Conservation (phyloP, 495 filamentous ascomycete genomes). For the Xylaria sp. region DNA sequence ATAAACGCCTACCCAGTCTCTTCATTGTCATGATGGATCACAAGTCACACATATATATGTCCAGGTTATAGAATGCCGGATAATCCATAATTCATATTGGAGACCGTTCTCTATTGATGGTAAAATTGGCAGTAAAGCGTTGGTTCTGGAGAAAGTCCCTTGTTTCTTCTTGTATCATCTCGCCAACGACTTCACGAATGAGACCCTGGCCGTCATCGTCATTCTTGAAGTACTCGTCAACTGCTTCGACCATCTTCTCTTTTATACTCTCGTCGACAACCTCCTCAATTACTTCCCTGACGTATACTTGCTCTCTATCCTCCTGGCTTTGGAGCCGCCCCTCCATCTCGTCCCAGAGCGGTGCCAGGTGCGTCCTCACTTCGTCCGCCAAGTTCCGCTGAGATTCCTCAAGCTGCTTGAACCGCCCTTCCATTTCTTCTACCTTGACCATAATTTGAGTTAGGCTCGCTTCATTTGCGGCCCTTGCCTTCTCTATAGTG, state of each 20-base stretch:
- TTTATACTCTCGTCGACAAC: slow-evolving; percentile 14
- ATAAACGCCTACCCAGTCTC: too few species aligned
- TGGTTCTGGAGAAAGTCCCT: slow-evolving; percentile 6
- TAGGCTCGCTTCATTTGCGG: not conserved
- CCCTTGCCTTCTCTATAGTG: not conserved
- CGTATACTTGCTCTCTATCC: not conserved
- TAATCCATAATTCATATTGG: not conserved
- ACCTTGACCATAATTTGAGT: not conserved
- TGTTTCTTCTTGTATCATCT: slow-evolving; percentile 15
- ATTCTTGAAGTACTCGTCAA: slow-evolving; percentile 8
- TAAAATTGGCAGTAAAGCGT: slow-evolving; percentile 6
- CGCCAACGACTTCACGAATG: slow-evolving; percentile 2
- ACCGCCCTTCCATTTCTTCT: slow-evolving; percentile 18
- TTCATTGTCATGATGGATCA: too few species aligned
- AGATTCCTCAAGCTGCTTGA: slow-evolving; percentile 12
- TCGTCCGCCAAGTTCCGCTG: slow-evolving; percentile 21
- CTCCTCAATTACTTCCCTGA: slow-evolving; percentile 14
- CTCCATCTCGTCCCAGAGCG: slow-evolving; percentile 14
- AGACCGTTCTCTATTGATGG: not conserved
- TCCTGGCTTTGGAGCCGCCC: slow-evolving; percentile 12
- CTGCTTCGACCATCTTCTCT: slow-evolving; percentile 13
- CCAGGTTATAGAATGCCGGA: not conserved
- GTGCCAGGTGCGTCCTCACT: slow-evolving; percentile 12
- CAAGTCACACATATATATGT: too few species aligned
- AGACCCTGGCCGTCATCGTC: not conserved